Evolutionary conservation across 2,329 filamentous ascomycete genomes (phyloP).

Genomic region (Nemania sp.): DNA sequence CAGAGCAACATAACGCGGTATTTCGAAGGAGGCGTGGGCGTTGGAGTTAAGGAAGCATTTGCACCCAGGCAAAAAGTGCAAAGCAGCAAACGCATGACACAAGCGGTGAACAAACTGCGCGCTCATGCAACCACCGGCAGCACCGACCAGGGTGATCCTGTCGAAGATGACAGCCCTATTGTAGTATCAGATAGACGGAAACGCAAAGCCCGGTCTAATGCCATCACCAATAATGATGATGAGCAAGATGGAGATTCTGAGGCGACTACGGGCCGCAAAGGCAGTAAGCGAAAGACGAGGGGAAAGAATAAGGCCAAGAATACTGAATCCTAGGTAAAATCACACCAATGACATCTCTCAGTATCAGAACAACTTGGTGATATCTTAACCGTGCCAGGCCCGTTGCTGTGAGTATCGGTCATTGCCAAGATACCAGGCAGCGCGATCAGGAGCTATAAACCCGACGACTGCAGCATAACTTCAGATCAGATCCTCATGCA

Average conservation of each 20-base stretch:
- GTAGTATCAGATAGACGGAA: conserved; percentile 33
- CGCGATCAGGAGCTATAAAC: not conserved
- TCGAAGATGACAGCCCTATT: conserved; percentile 26
- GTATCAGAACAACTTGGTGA: not conserved
- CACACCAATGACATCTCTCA: conserved; percentile 2
- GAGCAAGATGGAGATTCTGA: conserved; percentile 30
- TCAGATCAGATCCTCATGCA: not conserved
- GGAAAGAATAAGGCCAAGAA: conserved; percentile 23
- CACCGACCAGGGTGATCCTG: conserved; percentile 6
- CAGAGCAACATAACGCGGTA: conserved; percentile 96
- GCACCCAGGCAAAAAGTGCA: conserved; percentile 67
- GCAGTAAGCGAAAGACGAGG: conserved; percentile 19
- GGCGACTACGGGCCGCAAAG: conserved; percentile 22
- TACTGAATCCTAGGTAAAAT: conserved; percentile 23
- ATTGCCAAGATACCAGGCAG: not conserved
- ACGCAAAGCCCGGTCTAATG: conserved; percentile 37
- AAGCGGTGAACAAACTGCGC: conserved; percentile 70
- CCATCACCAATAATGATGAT: conserved; percentile 20
- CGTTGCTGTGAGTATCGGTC: not conserved
- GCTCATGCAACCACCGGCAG: conserved; percentile 49
- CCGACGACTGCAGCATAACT: not conserved
- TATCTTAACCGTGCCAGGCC: not conserved
- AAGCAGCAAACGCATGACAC: conserved; percentile 75
- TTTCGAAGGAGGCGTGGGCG: conserved; percentile 76
- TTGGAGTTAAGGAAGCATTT: conserved; percentile 61